Percentiles rank a stretch among this genome's conserved stretches.
Evolutionary conservation across 345 rosid species (phyloP).

Genomic region (Jatropha curcas): DNA sequence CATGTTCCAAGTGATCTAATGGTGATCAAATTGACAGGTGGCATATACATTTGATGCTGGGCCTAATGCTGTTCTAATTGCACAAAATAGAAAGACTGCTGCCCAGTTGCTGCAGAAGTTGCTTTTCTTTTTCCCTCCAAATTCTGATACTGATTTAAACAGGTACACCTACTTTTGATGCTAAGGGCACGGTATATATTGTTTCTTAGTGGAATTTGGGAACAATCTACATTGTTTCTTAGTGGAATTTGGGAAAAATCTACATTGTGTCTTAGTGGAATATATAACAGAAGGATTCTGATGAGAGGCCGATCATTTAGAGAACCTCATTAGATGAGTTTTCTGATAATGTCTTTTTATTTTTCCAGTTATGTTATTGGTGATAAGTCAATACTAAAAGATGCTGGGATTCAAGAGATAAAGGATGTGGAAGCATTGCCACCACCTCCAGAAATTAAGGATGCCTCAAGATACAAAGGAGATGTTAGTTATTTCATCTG

Average conservation of each 20-base stretch:
- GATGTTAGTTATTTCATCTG: conserved; percentile 85
- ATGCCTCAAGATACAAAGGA: conserved; percentile 59
- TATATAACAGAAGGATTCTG: conserved; percentile 5
- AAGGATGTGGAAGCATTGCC: conserved; percentile 58
- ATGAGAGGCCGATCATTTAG: not conserved
- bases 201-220: no score
- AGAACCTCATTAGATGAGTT: not conserved
- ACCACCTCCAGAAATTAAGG: conserved; percentile 59
- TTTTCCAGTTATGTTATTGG: conserved; percentile 70
- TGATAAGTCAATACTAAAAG: conserved; percentile 74
- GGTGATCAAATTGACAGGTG: conserved; percentile 52
- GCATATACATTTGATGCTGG: conserved; percentile 98
- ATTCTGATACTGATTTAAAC: conserved; percentile 63
- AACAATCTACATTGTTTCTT: no score
- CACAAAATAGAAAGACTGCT: conserved; percentile 63
- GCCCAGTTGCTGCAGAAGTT: conserved; percentile 69
- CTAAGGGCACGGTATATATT: not conserved
- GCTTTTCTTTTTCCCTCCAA: conserved; percentile 86
- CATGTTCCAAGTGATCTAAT: conserved; percentile 11
- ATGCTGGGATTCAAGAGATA: conserved; percentile 64
- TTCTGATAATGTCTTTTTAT: not conserved
- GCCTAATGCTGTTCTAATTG: conserved; percentile 86
- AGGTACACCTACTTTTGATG: conserved; percentile 41
- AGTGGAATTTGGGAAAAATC: no score
- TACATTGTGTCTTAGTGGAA: no score